phyloP scores from a whole-genome alignment of 2,329 filamentous ascomycete genomes.

The Cytospora paraplurivora region DNA sequence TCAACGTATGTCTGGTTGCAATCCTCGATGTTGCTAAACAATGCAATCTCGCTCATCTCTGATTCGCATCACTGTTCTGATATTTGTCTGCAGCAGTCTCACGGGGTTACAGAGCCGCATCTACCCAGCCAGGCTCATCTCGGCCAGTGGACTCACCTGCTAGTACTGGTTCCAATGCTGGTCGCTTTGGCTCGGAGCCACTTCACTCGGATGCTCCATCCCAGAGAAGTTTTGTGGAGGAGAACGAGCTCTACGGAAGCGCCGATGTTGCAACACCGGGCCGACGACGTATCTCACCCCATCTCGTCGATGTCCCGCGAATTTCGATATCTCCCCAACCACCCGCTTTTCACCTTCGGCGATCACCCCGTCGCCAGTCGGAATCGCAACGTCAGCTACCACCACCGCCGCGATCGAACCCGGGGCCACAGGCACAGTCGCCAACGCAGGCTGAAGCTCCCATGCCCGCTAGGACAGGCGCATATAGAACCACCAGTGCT shows the following conservation, averaged over 20 bases:
- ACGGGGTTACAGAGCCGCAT: constrained; percentile 1
- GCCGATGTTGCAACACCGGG: constrained; percentile 32
- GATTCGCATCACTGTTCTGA: constrained; percentile 2
- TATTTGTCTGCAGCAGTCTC: background rate
- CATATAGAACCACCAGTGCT: background rate
- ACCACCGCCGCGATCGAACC: too few species aligned
- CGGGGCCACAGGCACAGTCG: background rate
- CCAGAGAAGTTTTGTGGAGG: constrained; percentile 35
- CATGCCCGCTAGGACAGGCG: constrained; percentile 3
- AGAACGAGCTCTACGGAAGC: constrained; percentile 31
- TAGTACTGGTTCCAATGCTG: background rate
- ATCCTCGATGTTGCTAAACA: background rate
- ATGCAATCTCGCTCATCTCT: too few species aligned
- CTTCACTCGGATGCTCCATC: constrained; percentile 21
- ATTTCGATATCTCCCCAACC: background rate
- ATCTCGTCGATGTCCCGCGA: background rate
- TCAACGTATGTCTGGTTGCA: background rate
- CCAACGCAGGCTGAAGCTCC: constrained; percentile 1
- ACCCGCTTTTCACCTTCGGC: background rate
- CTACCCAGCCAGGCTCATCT: constrained; percentile 1
- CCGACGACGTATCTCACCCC: background rate
- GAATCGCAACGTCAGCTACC: background rate
- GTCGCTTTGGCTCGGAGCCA: constrained; percentile 9
- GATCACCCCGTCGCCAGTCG: background rate
- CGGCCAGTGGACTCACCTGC: background rate